These are phyloP conservation scores for Talaromyces pinophilus DNA, from an alignment of 2,329 filamentous ascomycete genomes.

Conservation along the genomic window DNA sequence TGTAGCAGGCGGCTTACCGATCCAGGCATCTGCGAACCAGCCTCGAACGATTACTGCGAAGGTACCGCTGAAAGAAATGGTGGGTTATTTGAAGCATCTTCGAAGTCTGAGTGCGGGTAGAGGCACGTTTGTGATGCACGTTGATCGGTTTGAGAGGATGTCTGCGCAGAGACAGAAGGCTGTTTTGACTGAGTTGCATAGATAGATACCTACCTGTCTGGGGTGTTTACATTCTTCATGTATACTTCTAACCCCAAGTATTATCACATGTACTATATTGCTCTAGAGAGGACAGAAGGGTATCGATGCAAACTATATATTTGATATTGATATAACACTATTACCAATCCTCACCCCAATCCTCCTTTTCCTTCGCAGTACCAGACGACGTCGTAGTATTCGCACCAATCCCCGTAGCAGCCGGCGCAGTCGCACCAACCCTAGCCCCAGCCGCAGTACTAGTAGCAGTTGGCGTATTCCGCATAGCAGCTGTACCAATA, in stretches of 20 bases:
- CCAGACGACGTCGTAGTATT: conserved; percentile 15
- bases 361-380: conserved; percentile 50
- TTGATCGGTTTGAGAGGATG: conserved; percentile 71
- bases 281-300: conserved; percentile 8
- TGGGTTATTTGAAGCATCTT: conserved; percentile 87
- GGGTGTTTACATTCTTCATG: neutral
- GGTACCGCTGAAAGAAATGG: conserved; percentile 94
- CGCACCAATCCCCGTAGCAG: conserved; percentile 27
- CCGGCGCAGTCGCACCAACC: conserved; percentile 29
- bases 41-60: conserved; percentile 73
- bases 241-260: neutral
- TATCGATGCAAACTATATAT: conserved; percentile 12
- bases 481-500: conserved; percentile 67
- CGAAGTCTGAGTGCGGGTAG: conserved; percentile 85
- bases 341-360: conserved; percentile 24
- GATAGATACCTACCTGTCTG: conserved; percentile 29
- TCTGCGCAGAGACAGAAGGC: conserved; percentile 60
- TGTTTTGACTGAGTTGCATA: conserved; percentile 51
- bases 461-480: conserved; percentile 42
- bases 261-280: neutral
- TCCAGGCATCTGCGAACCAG: conserved; percentile 37
- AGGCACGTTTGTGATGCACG: conserved; percentile 73
- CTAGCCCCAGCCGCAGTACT: conserved; percentile 20
- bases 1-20: conserved; percentile 19
- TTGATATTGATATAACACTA: conserved; percentile 5